Evolutionary conservation across 306 rosid species (phyloP), one percentile per base, ranked within the genome.

Genomic region (Cucurbita pepo): DNA sequence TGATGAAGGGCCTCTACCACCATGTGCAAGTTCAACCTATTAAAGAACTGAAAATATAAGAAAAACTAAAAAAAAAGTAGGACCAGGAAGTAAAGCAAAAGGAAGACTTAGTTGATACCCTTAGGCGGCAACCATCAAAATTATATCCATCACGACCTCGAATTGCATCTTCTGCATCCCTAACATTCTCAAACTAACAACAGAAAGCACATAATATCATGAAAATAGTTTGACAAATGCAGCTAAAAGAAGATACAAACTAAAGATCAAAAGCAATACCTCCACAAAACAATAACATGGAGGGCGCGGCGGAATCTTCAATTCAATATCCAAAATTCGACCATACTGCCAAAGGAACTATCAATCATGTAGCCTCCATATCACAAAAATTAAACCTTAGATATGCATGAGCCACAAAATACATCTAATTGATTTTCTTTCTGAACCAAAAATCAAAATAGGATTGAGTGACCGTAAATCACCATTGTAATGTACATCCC

Each of bases 11-110:
- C 99, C 99, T 76, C 99, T 85, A 77, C 99, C 97, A 70, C 99
- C 97, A 84, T 91, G 99, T 60, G 99, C 99, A 75, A 95, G 99
- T 75, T 95, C 99, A 86, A 95, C 99, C 99, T 95, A 78, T 71
- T 58, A 76, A 54, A 34, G 79, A 72, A 19, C 71, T 66, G 69
- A 81, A 72, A 77, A 19, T 56, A 59, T 44, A 15, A 14, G 2
- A 71, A 69, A 69, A 34, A 10, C 19, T 7, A 3, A 71, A 70
- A 70, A n/a, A 62, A 45, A 50, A 4, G 16, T 2, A 50, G 52
- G 45, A 67, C 30, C 30, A 48, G 21, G 56, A 67, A 45, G 22
- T 21, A 0, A 66, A 45, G 48, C 18, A 41, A 47, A 67, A 18
- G n/a, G 59, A 72, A 53, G 8, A 14, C 57, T 73, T 79, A 85